These are phyloP conservation scores for Trametes maxima DNA, from an alignment of 768 basidiomycete genomes.

Conservation along the genomic window DNA sequence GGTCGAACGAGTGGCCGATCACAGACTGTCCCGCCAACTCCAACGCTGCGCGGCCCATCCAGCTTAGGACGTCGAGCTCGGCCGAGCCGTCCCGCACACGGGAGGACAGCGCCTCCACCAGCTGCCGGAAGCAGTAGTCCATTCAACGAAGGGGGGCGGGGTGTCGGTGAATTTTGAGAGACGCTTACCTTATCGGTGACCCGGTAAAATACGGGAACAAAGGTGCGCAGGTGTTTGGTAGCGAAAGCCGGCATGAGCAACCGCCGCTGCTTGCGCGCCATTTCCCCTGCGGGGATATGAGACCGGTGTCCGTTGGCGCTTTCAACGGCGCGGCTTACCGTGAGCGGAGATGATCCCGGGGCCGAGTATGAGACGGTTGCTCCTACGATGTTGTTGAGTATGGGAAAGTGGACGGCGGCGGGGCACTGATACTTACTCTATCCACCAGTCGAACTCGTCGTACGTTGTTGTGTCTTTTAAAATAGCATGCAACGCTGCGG, in stretches of 20 bases:
- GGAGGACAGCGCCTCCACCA: slow-evolving; percentile 22
- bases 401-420: not conserved
- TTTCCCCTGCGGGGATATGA: slow-evolving; percentile 17
- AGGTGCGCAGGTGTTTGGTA: slow-evolving; percentile 13
- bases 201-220: slow-evolving; percentile 22
- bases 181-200: slow-evolving; percentile 16
- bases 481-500: slow-evolving; percentile 22
- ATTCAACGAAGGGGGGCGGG: not conserved
- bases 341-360: slow-evolving; percentile 12
- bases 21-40: slow-evolving; percentile 32
- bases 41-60: slow-evolving; percentile 32
- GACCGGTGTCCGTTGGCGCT: not conserved
- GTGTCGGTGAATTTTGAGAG: not conserved
- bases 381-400: not conserved
- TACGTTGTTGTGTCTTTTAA: slow-evolving; percentile 21
- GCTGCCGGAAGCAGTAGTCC: slow-evolving; percentile 9
- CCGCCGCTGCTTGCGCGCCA: slow-evolving; percentile 29
- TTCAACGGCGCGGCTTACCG: not conserved
- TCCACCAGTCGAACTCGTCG: slow-evolving; percentile 18
- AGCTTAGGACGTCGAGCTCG: slow-evolving; percentile 28
- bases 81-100: slow-evolving; percentile 3
- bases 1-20: slow-evolving; percentile 32
- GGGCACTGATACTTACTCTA: slow-evolving; percentile 6
- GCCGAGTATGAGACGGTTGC: slow-evolving; percentile 15
- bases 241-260: slow-evolving; percentile 24